These are phyloP conservation scores for Plicaturopsis crispa DNA, from an alignment of 768 basidiomycete species.

Conservation along the genomic window DNA sequence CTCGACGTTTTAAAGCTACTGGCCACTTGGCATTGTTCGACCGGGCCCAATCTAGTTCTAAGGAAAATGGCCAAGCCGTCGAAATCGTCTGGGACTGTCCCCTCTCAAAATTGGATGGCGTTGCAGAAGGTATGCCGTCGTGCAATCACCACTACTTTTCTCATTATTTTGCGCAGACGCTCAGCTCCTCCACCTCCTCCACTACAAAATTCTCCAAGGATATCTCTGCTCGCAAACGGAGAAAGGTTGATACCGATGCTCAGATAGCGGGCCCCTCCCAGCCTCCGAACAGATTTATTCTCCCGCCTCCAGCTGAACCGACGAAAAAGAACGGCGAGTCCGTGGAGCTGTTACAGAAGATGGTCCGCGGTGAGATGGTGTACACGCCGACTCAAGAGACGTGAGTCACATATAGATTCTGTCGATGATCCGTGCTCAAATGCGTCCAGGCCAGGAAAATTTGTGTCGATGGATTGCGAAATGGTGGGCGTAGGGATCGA, in stretches of 20 bases:
- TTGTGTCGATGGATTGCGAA: conserved; percentile 89
- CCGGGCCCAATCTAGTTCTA: no score
- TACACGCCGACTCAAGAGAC: conserved; percentile 31
- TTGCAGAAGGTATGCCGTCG: conserved; percentile 38
- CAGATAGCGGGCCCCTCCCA: conserved; percentile 9
- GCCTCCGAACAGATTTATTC: conserved; percentile 1
- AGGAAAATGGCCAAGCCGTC: no score
- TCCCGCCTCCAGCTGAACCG: conserved; percentile 8
- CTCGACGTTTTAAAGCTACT: no score
- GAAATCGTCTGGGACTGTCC: conserved; percentile 6
- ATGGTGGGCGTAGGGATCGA: conserved; percentile 95
- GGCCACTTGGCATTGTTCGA: no score
- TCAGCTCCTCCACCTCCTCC: no score
- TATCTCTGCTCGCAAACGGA: conserved; percentile 16
- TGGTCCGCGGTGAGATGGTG: conserved; percentile 43
- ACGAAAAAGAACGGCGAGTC: conserved; percentile 43
- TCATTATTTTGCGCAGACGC: conserved; percentile 4
- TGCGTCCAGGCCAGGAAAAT: conserved; percentile 51
- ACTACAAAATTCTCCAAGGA: conserved; percentile 5
- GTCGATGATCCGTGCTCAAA: conserved; percentile 7
- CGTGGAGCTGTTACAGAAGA: conserved; percentile 33
- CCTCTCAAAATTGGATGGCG: conserved; percentile 56
- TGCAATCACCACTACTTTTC: background rate
- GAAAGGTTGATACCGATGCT: conserved; percentile 18
- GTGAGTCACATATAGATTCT: conserved; percentile 26